Evolutionary conservation across 1,139 yeast genomes (phyloP).

Genomic region (Yamadazyma atlantica): DNA sequence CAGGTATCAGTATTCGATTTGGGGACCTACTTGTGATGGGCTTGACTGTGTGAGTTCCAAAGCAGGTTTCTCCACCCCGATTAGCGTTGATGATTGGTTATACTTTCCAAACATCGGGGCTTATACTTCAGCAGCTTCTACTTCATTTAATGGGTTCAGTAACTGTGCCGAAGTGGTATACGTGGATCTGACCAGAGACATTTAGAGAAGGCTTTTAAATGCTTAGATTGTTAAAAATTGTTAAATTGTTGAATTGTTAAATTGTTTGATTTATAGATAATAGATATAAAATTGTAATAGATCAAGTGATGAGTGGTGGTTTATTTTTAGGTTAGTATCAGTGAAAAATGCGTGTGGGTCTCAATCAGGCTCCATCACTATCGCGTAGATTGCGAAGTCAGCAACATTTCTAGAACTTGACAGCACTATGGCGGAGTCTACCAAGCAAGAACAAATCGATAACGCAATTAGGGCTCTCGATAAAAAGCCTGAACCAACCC

Average conservation of each 20-base stretch:
- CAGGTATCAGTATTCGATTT: constrained; percentile 58
- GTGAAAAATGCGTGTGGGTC: no score
- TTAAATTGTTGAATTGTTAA: no score
- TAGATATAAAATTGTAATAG: no score
- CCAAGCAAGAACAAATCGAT: constrained; percentile 47
- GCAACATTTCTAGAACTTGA: no score
- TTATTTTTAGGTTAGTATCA: no score
- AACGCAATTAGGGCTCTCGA: constrained; percentile 78
- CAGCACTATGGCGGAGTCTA: constrained; percentile 8
- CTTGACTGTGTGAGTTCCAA: constrained; percentile 74
- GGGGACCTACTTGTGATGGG: constrained; percentile 99
- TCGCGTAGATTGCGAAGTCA: no score
- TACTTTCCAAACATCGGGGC: constrained; percentile 87
- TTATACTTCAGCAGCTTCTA: constrained; percentile 89
- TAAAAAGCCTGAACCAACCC: constrained; percentile 31
- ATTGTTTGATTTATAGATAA: no score
- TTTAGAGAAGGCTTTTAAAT: no score
- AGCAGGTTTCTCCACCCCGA: constrained; percentile 54
- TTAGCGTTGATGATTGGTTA: constrained; percentile 89
- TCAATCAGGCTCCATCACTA: no score
- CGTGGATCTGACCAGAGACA: no score
- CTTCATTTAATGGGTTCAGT: constrained; percentile 84
- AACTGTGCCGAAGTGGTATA: constrained; percentile 60
- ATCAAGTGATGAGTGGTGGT: no score
- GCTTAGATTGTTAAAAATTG: neutral